Base-by-base conservation (phyloP, 169 alveolate species). In the Blepharisma undulans region DNA sequence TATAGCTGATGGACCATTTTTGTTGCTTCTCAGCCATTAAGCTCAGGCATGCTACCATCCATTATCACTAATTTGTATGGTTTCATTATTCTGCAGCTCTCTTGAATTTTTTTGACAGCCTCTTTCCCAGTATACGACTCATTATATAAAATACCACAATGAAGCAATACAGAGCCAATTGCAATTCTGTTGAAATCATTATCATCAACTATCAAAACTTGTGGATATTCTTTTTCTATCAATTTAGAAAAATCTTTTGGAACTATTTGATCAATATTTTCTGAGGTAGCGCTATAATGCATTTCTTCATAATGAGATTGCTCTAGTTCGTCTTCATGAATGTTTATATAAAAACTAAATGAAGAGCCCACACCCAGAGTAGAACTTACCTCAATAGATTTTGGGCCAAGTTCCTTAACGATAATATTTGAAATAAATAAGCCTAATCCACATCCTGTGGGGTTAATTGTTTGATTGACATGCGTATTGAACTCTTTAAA, bases 191-290 rank as follows among this genome's bases (percentile, higher is more conserved):
- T 84, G n/a, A 84, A 61, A 48, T 34, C 33, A 84, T 84, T 84
- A 60, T 84, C 89, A 84, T 84, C 89, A 36, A 84, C 89, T 36
- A 84, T 60, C 81, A 84, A 36, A 16, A 84, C 78, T 60, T 60
- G 30, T 22, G 61, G 61, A 33, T 25, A 25, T 79, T 33, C 34
- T 32, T 79, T 22, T 27, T 29, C 72, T 30, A 29, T 33, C 34
- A 29, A 25, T 79, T 25, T 33, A 22, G 33, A 1, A 4, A 72
- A 72, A 22, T 25, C 61, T 29, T 21, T 25, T 25, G 25, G 29
- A 5, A 25, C 34, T 0, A 79, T 79, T 27, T 1, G 25, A 33
- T 66, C 6, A 33, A 25, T 79, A 25, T 79, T 34, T 79, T 79
- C 87, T 12, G 87, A 22, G 61, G 34, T 32, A 4, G 8, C 14